Conservation (phyloP, 139 green algal species). For the Volvox africanus region DNA sequence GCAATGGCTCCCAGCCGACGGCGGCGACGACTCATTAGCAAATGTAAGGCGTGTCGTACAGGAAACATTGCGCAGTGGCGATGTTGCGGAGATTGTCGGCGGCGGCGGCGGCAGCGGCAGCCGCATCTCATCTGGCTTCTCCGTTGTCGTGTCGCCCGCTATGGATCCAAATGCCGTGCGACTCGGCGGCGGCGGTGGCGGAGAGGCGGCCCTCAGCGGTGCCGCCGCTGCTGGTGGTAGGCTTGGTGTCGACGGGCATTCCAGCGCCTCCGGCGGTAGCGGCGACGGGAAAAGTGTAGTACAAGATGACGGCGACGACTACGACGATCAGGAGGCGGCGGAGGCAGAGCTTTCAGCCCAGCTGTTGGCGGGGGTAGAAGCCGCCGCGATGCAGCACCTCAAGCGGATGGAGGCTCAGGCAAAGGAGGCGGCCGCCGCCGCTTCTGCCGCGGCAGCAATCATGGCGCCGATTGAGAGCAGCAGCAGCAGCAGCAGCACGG, state of each 20-base stretch:
- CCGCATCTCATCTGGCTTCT: background rate
- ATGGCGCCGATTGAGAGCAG: background rate
- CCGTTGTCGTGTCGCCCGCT: background rate
- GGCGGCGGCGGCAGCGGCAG: too few relatives aligned
- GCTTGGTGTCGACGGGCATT: too few relatives aligned
- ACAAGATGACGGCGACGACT: background rate
- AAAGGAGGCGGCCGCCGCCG: conserved; percentile 14
- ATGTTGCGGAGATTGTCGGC: background rate
- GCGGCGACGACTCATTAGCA: background rate
- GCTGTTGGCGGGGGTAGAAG: conserved; percentile 38
- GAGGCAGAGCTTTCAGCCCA: background rate
- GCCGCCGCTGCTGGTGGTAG: too few relatives aligned
- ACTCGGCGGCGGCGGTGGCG: background rate
- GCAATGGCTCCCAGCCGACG: background rate
- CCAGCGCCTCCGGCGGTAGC: too few relatives aligned
- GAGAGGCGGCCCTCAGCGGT: background rate
- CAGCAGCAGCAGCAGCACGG: background rate
- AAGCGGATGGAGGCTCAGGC: conserved; percentile 23
- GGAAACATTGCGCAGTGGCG: background rate
- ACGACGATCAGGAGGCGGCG: background rate
- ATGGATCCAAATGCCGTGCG: background rate
- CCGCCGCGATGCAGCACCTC: conserved; percentile 32
- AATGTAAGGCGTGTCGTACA: background rate
- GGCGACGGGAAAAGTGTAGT: background rate
- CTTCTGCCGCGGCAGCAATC: background rate